These are phyloP conservation scores for Backusella mclennaniae DNA, from an alignment of 192 early-diverging fungal genomes.

Conservation along the genomic window DNA sequence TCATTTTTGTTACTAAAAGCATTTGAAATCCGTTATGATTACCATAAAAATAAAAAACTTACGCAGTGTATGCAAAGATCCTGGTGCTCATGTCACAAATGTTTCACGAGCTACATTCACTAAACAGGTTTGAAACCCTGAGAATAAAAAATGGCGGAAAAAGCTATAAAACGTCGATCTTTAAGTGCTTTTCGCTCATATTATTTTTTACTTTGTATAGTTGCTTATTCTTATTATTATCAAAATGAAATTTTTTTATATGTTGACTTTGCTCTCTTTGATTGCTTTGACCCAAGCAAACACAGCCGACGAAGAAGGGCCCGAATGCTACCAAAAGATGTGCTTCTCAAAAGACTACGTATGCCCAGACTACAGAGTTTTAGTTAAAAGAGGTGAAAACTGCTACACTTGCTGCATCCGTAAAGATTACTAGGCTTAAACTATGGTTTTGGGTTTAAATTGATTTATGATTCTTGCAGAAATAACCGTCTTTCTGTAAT, in stretches of 20 bases:
- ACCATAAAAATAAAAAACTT: neutral
- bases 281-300: neutral
- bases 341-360: neutral
- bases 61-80: neutral
- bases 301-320: neutral
- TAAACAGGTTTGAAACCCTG: neutral
- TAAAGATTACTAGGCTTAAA: neutral
- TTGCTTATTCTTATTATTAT: neutral
- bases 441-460: neutral
- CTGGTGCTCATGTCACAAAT: neutral
- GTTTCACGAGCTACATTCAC: neutral
- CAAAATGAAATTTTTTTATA: neutral
- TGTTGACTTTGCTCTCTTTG: neutral
- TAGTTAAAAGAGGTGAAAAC: neutral
- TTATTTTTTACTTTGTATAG: neutral
- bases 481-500: neutral
- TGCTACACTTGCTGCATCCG: conserved; percentile 2
- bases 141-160: neutral
- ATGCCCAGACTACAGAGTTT: neutral
- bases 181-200: neutral
- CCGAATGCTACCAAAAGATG: neutral
- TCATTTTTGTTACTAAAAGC: neutral
- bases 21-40: neutral
- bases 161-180: neutral
- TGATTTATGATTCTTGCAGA: neutral